A percentile compares a stretch with the other conserved stretches of the same genome.
Evolutionary conservation across 2,329 filamentous ascomycete genomes (phyloP).

Genomic region (Lachnellula cervina): DNA sequence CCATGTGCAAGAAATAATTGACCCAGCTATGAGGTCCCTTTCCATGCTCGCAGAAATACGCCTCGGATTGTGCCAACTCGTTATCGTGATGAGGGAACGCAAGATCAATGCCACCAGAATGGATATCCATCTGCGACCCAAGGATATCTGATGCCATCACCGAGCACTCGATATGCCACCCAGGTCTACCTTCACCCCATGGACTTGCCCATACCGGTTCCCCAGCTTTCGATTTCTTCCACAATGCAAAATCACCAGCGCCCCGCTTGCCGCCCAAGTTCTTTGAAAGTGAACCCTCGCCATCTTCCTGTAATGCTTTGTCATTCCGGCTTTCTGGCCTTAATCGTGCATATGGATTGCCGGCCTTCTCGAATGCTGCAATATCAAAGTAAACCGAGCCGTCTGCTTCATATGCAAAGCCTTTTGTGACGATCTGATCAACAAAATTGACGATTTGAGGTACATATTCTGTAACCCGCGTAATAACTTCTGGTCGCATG

Average conservation of each 20-base stretch:
- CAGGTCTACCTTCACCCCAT: conserved; percentile 84
- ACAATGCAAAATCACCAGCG: conserved; percentile 82
- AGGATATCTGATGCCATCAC: conserved; percentile 92
- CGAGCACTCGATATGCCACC: conserved; percentile 97
- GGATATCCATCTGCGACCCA: conserved; percentile 81
- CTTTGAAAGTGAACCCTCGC: conserved; percentile 75
- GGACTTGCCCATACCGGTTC: conserved; percentile 86
- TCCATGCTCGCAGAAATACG: conserved; percentile 54
- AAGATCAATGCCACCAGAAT: conserved; percentile 88
- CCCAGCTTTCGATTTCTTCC: conserved; percentile 88
- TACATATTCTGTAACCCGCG: conserved; percentile 88
- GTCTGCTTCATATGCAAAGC: conserved; percentile 76
- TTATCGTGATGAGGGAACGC: conserved; percentile 92
- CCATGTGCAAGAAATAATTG: conserved; percentile 95
- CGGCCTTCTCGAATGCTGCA: conserved; percentile 72
- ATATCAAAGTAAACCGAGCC: conserved; percentile 97
- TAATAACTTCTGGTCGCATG: conserved; percentile 73
- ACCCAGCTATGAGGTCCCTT: conserved; percentile 69
- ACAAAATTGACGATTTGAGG: conserved; percentile 84
- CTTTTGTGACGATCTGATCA: conserved; percentile 63
- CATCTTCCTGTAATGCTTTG: conserved; percentile 77
- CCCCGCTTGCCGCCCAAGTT: conserved; percentile 63
- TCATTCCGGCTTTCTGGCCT: conserved; percentile 83
- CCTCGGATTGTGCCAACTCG: conserved; percentile 83
- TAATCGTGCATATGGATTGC: conserved; percentile 79